Base-by-base conservation (phyloP, 768 basidiomycete species). In the Pleurotus eryngii region DNA sequence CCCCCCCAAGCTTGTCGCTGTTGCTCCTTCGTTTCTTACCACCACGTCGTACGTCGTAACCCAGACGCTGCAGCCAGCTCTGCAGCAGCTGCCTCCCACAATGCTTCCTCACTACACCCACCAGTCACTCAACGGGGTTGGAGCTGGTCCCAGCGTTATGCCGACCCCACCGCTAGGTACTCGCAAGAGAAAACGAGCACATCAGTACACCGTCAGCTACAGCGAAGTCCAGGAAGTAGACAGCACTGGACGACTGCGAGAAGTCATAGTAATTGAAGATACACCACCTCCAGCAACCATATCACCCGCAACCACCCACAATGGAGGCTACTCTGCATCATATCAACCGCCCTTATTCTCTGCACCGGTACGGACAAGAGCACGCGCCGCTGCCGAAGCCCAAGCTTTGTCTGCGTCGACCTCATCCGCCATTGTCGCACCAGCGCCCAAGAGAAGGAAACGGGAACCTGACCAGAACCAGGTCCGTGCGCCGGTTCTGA, bases 211-310 rank as follows among this genome's bases (percentile, higher is more conserved):
- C 20, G 87, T 93, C 72, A 87, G 82, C 76, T 93, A 92, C 77
- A 90, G 87, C 68, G 90, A 93, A 70, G 89, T 92, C 40, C 86
- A 92, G 65, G 92, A 94, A 74, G 81, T 92, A 69, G 92, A 94
- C 73, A 80, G 77, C 63, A 77, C 87, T 49, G 92, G 92, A 59
- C 77, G 80, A 63, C 77, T 92, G 39, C 77, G 92, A 54, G 92
- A 94, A 71, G 89, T 94, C 69, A 94, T 95, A 72, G 87, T 95
- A 64, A 92, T 95, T 71, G 92, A 95, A 65, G 92, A 95, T 75
- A 93, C 92, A 45, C 92, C 92, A 26, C 91, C 91, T 43, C 83
- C 86, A 55, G 51, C 51, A 35, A 90, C 91, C 50, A 81, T 86
- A 67, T 90, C 89, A 51, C 87, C 90, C 57, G 83, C 89, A 59